Evolutionary conservation across 768 basidiomycete genomes (phyloP).

Genomic region (Lactarius hengduanensis): DNA sequence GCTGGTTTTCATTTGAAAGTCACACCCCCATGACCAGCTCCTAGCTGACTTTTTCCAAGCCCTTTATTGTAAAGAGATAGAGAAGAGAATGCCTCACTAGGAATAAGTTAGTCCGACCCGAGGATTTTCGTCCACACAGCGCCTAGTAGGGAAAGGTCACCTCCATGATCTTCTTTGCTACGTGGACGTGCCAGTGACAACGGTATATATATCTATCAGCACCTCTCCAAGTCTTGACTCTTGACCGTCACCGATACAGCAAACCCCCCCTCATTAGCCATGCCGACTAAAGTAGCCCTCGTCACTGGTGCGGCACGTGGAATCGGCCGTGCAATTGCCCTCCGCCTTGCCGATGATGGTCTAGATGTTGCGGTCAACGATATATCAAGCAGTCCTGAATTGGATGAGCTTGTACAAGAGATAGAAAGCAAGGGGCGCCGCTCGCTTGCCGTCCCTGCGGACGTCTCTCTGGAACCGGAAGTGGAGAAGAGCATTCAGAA

Average conservation of each 20-base stretch:
- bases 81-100: too few relatives aligned
- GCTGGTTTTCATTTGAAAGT: too few relatives aligned
- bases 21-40: too few relatives aligned
- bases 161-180: neutral
- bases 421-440: constrained; percentile 21
- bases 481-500: constrained; percentile 14
- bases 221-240: too few relatives aligned
- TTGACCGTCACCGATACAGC: neutral
- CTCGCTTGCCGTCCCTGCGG: constrained; percentile 15
- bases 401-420: constrained; percentile 9
- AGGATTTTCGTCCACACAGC: neutral
- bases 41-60: too few relatives aligned
- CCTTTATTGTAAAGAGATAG: too few relatives aligned
- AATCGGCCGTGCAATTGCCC: constrained; percentile 30
- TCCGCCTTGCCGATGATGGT: constrained; percentile 31
- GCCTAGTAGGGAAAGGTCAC: neutral
- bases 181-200: neutral
- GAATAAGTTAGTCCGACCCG: too few relatives aligned
- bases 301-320: constrained; percentile 31
- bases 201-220: constrained; percentile 9
- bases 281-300: constrained; percentile 27
- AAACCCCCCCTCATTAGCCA: neutral
- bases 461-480: constrained; percentile 22
- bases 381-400: constrained; percentile 5
- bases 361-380: constrained; percentile 29